Evolutionary conservation across 805 yeast genomes (phyloP), one percentile per base, ranked within the genome.

Genomic region (Candida tallmaniae): DNA sequence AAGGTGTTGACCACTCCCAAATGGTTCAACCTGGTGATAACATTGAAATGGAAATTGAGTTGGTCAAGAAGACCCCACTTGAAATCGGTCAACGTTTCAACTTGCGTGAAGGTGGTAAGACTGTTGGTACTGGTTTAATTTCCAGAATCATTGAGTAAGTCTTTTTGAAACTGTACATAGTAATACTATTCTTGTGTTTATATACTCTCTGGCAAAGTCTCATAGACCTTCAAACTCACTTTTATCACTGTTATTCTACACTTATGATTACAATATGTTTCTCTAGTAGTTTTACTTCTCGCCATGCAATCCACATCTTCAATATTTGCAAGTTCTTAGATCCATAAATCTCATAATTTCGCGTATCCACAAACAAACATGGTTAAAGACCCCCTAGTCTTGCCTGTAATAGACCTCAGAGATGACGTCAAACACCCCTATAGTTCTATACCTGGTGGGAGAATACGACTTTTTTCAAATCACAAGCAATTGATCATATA

Each of bases 91-190:
- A 89, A 76, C 85, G 97, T 72, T 93, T 93, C 83, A 93, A 93
- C 80, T 76, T 93, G 65, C 93, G 98, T 80, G 98, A 93, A 74
- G 97, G 97, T 72, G 97, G 97, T 64, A 85, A 83, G 74, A 93
- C 98, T 48, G 97, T 93, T 50, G 98, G 96, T 68, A 93, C 98
- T 50, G 98, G 98, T 74, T 73, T 93, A 73, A 78, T 93, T 54
- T 93, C 98, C 55, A 82, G 96, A 69, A 80, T 87, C 64, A 63
- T 85, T 47, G 90, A 82, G 62, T 78, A 73, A 56, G 15, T 20
- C 11, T 11, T 24, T 13, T n/a, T n/a, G 7, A 13, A 13, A 24
- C 7, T n/a, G 12, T n/a, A 24, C 15, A n/a, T 24, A 24, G 27
- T 17, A n/a, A n/a, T n/a, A n/a, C n/a, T n/a, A n/a, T n/a, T n/a